phyloP scores from a whole-genome alignment of 1,284 basidiomycete genomes.

The Naganishia liquefaciens region DNA sequence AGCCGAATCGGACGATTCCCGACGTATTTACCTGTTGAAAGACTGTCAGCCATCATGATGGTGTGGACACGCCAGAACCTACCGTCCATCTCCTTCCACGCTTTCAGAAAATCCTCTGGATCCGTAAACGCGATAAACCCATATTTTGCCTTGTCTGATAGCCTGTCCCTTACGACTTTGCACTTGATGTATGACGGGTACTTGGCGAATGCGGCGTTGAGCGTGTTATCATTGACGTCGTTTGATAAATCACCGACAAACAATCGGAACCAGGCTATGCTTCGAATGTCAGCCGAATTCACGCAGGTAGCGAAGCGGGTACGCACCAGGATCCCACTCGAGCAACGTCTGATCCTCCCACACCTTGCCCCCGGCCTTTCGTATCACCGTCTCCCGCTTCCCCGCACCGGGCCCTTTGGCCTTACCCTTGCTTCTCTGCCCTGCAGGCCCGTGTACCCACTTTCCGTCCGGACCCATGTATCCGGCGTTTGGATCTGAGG shows the following conservation, averaged over 20 bases:
- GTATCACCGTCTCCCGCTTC: conserved; percentile 87
- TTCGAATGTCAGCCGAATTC: conserved; percentile 5
- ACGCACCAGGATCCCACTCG: conserved; percentile 94
- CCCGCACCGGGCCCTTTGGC: conserved; percentile 54
- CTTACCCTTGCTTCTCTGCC: conserved; percentile 31
- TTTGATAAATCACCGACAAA: conserved; percentile 99
- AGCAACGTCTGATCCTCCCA: conserved; percentile 98
- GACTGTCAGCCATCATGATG: conserved; percentile 12
- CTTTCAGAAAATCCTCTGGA: conserved; percentile 95
- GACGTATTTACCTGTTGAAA: conserved; percentile 83
- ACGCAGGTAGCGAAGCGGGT: too few species aligned
- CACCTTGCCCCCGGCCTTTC: conserved; percentile 90
- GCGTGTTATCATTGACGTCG: conserved; percentile 92
- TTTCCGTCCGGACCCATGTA: conserved; percentile 23
- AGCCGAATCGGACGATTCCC: conserved; percentile 91
- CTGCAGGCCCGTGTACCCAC: conserved; percentile 22
- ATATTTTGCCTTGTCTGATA: conserved; percentile 78
- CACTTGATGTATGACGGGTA: conserved; percentile 92
- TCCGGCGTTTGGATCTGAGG: neutral
- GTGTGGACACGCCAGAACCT: conserved; percentile 43
- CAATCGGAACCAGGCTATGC: conserved; percentile 88
- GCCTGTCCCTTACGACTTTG: conserved; percentile 86
- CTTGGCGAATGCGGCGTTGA: conserved; percentile 87
- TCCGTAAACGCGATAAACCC: conserved; percentile 98
- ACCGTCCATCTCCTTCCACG: conserved; percentile 99